phyloP scores from a whole-genome alignment of 2,329 filamentous ascomycete species.

The Xylaria sp. region DNA sequence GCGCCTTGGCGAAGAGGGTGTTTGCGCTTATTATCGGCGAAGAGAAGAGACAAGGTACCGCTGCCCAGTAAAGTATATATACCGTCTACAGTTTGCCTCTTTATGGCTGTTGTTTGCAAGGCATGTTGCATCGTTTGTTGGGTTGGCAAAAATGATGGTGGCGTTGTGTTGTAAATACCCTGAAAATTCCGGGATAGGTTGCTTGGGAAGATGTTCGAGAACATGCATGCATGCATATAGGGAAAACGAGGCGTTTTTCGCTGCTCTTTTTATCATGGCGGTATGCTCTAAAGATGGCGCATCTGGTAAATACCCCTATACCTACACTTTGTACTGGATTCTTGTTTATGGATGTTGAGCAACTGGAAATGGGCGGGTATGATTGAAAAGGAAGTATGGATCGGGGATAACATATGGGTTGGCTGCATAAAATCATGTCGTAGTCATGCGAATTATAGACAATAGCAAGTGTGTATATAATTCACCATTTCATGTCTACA shows the following conservation, averaged over 20 bases:
- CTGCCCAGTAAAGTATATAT: slow-evolving; percentile 8
- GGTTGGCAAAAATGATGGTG: background rate
- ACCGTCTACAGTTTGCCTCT: background rate
- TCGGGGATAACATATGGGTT: background rate
- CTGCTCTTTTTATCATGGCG: background rate
- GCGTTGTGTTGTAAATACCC: background rate
- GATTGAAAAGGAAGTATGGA: background rate
- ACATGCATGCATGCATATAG: slow-evolving; percentile 1
- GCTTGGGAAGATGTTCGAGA: background rate
- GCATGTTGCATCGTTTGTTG: background rate
- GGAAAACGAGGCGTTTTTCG: background rate
- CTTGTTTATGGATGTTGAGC: background rate
- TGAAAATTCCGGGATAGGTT: background rate
- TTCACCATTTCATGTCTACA: slow-evolving; percentile 1
- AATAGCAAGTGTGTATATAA: background rate
- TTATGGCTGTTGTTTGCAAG: background rate
- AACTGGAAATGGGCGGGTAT: background rate
- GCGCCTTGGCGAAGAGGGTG: slow-evolving; percentile 60
- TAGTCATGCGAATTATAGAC: background rate
- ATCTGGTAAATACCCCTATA: background rate
- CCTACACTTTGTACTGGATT: background rate
- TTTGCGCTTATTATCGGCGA: slow-evolving; percentile 65
- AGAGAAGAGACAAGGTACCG: slow-evolving; percentile 48
- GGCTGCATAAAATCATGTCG: slow-evolving; percentile 7
- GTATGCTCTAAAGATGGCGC: background rate